Base-by-base conservation (phyloP, 2,329 filamentous ascomycete genomes). In the Trichoderma hamatum region DNA sequence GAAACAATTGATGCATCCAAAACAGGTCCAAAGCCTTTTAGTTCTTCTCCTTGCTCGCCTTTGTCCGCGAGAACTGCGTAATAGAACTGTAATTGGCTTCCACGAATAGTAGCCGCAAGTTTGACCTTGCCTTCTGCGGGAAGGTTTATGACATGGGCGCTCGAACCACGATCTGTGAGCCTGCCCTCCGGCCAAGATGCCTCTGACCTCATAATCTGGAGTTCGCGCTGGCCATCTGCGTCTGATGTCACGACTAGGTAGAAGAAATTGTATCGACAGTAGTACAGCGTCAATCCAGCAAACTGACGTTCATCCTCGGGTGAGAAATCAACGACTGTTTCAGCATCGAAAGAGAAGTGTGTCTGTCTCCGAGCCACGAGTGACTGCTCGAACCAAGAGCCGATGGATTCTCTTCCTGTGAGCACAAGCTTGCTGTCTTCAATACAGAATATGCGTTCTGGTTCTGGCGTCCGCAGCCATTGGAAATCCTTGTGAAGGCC, bases 251-350 rank as follows among this genome's bases (percentile, higher is more conserved):
- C 84, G 0, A 85, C 83, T 6, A 90, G 80, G 72, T 89, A 90
- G 79, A 88, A 89, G 77, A 89, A 90, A 77, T 90, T 90, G 78
- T 82, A 89, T 3, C 87, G 85, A 74, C 84, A 86, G 78, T 90
- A 90, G 76, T 90, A 90, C 0, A 86, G 85, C 14, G 85, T 85
- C 9, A 90, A 78, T 0, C 88, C 88, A 0, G 88, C 87, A 70
- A 88, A 89, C 72, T 89, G 83, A 13, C 87, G 82, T 79, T 89
- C 87, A 72, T 90, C 87, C 0, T 77, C 75, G 0, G 88, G 88
- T 0, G 79, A 77, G 72, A 88, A 89, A 69, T 83, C 80, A 3
- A 89, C 72, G 0, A 82, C 77, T 0, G 87, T 88, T 75, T 88
- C 86, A 61, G 86, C 87, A 68, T 89, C 86, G 73, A 85, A 88